Conservation (phyloP, 2,329 filamentous ascomycete genomes). For the Neonectria hederae region DNA sequence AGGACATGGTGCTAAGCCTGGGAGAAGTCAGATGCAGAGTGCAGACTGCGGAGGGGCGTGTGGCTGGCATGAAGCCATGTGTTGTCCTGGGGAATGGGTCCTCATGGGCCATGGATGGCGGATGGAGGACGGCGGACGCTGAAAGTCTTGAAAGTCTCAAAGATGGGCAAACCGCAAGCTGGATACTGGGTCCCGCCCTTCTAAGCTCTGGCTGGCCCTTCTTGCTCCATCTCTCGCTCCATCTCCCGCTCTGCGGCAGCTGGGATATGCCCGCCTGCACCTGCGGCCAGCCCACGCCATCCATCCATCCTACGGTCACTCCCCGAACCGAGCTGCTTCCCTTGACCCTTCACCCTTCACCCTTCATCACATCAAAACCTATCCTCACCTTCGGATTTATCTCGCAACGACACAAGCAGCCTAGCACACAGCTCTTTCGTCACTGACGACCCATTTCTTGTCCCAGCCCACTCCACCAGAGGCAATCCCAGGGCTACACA, state of each 20-base stretch:
- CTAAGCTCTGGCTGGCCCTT: slow-evolving; percentile 4
- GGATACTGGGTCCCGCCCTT: slow-evolving; percentile 26
- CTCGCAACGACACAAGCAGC: slow-evolving; percentile 5
- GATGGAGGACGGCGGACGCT: not conserved
- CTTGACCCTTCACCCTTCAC: slow-evolving; percentile 5
- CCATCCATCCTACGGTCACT: slow-evolving; percentile 22
- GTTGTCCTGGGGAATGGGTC: slow-evolving; percentile 14
- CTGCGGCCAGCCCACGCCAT: slow-evolving; percentile 23
- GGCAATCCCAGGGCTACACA: slow-evolving; percentile 4
- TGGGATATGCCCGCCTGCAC: slow-evolving; percentile 35
- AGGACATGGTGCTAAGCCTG: not conserved
- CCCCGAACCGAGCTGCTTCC: slow-evolving; percentile 7
- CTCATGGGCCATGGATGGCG: not conserved
- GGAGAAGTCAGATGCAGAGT: not conserved
- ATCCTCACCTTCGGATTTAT: slow-evolving; percentile 12
- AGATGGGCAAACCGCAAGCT: slow-evolving; percentile 26
- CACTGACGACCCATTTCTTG: slow-evolving; percentile 12
- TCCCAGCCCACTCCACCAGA: not conserved
- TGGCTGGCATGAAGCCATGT: slow-evolving; percentile 17
- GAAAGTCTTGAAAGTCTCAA: not conserved
- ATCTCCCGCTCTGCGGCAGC: slow-evolving; percentile 15
- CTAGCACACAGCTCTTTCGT: slow-evolving; percentile 8
- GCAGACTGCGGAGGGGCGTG: not conserved
- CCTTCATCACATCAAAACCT: slow-evolving; percentile 14
- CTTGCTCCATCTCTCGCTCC: not conserved